Conservation (phyloP, 2,329 filamentous ascomycete species). For the Teratosphaeria epicoccoides region DNA sequence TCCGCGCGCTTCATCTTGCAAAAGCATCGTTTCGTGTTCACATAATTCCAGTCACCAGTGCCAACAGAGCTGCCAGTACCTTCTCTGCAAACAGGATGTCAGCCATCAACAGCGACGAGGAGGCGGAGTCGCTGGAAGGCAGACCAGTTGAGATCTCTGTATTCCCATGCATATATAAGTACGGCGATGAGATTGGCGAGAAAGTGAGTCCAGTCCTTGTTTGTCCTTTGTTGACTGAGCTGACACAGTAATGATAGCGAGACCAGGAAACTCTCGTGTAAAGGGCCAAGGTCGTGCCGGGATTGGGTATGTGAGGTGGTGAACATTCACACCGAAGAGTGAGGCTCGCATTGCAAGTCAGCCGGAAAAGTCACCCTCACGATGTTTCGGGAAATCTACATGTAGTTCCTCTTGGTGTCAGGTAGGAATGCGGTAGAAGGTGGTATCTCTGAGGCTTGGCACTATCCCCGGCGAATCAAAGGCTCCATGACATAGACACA, state of each 20-base stretch:
- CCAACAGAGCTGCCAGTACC: not conserved
- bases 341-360: too few relatives aligned
- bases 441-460: too few relatives aligned
- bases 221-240: not conserved
- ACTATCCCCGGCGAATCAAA: too few relatives aligned
- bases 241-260: not conserved
- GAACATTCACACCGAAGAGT: too few relatives aligned
- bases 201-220: not conserved
- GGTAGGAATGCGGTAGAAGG: too few relatives aligned
- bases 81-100: constrained; percentile 1
- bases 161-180: constrained; percentile 4
- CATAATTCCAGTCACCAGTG: not conserved
- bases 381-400: too few relatives aligned
- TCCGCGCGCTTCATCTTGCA: not conserved
- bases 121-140: not conserved
- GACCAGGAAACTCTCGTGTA: not conserved
- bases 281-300: not conserved
- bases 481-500: too few relatives aligned
- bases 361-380: too few relatives aligned
- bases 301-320: not conserved
- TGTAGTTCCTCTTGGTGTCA: too few relatives aligned
- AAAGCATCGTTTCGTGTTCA: constrained; percentile 1
- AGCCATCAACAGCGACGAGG: constrained; percentile 1
- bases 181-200: constrained; percentile 4
- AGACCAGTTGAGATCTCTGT: not conserved